A percentile compares a stretch with the other conserved stretches of the same genome.
phyloP scores from a whole-genome alignment of 805 yeast species.

The Saccharomycopsis guyanensis region DNA sequence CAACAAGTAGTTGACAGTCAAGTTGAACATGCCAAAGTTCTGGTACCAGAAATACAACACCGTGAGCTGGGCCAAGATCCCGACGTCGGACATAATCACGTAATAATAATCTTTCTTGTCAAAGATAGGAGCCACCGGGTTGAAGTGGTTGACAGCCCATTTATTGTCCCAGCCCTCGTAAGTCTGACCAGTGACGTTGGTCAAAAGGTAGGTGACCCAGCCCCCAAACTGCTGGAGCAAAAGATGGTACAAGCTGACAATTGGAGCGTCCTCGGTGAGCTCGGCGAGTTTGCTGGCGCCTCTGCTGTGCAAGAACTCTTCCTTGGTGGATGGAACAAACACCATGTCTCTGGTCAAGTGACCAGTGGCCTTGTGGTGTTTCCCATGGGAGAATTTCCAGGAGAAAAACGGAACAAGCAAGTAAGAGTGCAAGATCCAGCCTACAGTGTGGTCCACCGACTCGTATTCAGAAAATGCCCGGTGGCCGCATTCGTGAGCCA shows the following conservation, averaged over 20 bases:
- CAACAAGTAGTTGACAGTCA: conserved; percentile 61
- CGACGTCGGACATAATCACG: conserved; percentile 66
- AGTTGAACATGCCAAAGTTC: conserved; percentile 54
- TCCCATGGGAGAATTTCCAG: conserved; percentile 78
- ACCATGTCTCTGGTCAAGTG: conserved; percentile 79
- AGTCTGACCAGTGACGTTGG: conserved; percentile 72
- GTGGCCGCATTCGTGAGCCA: conserved; percentile 92
- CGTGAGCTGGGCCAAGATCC: conserved; percentile 46
- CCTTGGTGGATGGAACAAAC: conserved; percentile 65
- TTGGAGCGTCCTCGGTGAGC: conserved; percentile 67
- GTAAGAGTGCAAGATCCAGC: conserved; percentile 77
- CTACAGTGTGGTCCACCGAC: conserved; percentile 67
- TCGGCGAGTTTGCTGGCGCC: conserved; percentile 41
- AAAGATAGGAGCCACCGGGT: conserved; percentile 66
- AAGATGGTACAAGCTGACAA: conserved; percentile 48
- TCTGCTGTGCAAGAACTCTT: conserved; percentile 39
- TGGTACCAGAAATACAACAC: conserved; percentile 54
- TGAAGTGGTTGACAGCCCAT: conserved; percentile 53
- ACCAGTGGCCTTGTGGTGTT: conserved; percentile 89
- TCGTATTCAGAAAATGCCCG: conserved; percentile 73
- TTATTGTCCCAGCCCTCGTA: conserved; percentile 34
- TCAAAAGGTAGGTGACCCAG: conserved; percentile 57
- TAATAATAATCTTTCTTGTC: conserved; percentile 67
- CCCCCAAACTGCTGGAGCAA: conserved; percentile 71
- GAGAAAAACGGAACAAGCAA: conserved; percentile 80